These are phyloP conservation scores for Xenosphaeropsis pyriputrescens DNA, from an alignment of 2,329 filamentous ascomycete species.

Conservation along the genomic window DNA sequence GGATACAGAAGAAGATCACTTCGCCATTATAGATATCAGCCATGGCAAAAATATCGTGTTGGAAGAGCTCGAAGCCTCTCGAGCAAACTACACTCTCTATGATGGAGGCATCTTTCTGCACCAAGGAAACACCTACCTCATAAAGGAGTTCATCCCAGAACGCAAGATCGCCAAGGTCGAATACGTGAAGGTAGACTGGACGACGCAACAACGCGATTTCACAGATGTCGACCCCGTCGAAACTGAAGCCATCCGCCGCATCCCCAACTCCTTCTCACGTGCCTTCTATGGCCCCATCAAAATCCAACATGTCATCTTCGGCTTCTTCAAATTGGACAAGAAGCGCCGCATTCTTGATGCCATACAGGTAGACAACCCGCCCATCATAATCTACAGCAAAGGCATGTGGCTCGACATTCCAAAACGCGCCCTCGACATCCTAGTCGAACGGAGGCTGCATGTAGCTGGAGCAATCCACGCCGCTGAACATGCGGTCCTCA, in stretches of 20 bases:
- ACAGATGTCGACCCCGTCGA: conserved; percentile 91
- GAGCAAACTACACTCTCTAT: conserved; percentile 93
- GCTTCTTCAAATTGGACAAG: conserved; percentile 94
- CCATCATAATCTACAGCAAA: conserved; percentile 70
- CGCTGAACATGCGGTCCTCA: conserved; percentile 81
- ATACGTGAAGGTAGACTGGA: conserved; percentile 87
- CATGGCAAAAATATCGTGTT: conserved; percentile 71
- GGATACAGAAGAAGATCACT: conserved; percentile 81
- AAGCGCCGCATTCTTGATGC: conserved; percentile 77
- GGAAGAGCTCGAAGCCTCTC: conserved; percentile 88
- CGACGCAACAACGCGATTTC: conserved; percentile 80
- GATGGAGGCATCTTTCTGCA: conserved; percentile 95
- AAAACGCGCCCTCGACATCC: conserved; percentile 60
- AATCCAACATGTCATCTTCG: conserved; percentile 80
- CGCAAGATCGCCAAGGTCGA: conserved; percentile 75
- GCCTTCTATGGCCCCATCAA: conserved; percentile 81
- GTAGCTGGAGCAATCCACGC: conserved; percentile 86
- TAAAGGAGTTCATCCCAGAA: conserved; percentile 76
- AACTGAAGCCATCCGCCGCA: conserved; percentile 71
- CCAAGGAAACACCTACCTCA: conserved; percentile 84
- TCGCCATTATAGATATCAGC: conserved; percentile 82
- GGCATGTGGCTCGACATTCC: conserved; percentile 96
- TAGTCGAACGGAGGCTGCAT: conserved; percentile 59
- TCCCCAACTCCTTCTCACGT: conserved; percentile 43
- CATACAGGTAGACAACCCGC: conserved; percentile 83